Evolutionary conservation across 768 basidiomycete species (phyloP), one percentile per base, ranked within the genome.

Genomic region (Symmetrospora coprosmae): DNA sequence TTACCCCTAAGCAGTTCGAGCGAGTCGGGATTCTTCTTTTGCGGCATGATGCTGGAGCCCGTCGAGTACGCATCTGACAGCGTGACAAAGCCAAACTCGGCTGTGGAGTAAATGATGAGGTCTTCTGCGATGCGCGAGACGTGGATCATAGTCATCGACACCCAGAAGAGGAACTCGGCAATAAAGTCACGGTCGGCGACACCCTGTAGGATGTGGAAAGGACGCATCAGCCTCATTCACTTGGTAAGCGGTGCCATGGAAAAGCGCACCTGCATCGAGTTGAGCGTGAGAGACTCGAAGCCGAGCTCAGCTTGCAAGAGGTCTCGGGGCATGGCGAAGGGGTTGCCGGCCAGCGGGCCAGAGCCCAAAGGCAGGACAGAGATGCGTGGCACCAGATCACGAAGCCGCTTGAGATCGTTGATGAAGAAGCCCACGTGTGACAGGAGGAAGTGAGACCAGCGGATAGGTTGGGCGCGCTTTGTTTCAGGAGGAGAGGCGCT

Each of bases 31-130:
- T 96, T 96, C 75, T 97, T 99, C 76, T 99, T 97, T 71, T 97
- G 94, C 4, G 94, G 94, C 94, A 99, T 99, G 71, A 99, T 96
- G 66, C 91, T 96, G 38, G 91, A 96, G 6, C 94, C 94, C 41
- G 94, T 99, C 71, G 90, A 96, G 74, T 99, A 99, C 4, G 94
- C 94, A 73, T 99, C 94, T 68, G 86, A 90, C 69, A 97, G 73
- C n/a, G 84, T 82, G 60, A 99, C 79, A 72, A 97, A 99, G 4
- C 90, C 90, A 71, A 99, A 99, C 73, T 99, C 94, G 48, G 88
- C 87, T 4, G 87, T 87, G 9, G 91, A 94, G 73, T 97, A 97
- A 59, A 99, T 79, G 73, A 99, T 86, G 68, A 99, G 73, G 72
- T 99, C 94, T 73, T 99, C 94, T 1, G 92, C 86, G 76, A 97